phyloP scores from a whole-genome alignment of 768 basidiomycete genomes.

The Podaxis sp. region DNA sequence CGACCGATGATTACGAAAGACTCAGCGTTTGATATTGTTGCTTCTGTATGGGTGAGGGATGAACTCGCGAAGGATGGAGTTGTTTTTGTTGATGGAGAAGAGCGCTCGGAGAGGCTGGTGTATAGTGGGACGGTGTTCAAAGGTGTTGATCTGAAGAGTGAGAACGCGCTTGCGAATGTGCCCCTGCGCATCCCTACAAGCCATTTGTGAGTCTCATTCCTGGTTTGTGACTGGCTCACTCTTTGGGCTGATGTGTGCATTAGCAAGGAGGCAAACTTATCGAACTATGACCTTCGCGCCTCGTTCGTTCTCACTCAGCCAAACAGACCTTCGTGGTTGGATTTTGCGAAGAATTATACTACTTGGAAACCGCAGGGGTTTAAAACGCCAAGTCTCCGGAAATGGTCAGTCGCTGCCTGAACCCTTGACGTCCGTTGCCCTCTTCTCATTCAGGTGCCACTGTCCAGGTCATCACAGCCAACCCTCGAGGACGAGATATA shows the following conservation, averaged over 20 bases:
- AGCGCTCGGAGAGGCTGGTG: conserved; percentile 13
- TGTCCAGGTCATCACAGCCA: background rate
- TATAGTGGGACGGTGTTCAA: conserved; percentile 27
- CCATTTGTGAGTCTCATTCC: conserved; percentile 23
- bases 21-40: conserved; percentile 16
- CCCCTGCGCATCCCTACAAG: conserved; percentile 24
- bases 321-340: conserved; percentile 24
- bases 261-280: conserved; percentile 21
- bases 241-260: background rate
- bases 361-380: conserved; percentile 23
- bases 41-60: conserved; percentile 17
- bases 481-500: conserved; percentile 23
- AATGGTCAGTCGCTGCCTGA: conserved; percentile 26
- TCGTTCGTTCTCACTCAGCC: conserved; percentile 30
- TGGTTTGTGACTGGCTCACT: background rate
- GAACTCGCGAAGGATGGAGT: background rate
- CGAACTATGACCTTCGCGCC: conserved; percentile 30
- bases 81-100: background rate
- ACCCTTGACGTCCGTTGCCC: conserved; percentile 11
- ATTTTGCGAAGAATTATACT: conserved; percentile 24
- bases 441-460: background rate
- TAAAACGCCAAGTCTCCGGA: conserved; percentile 17
- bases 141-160: conserved; percentile 22
- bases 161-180: conserved; percentile 19
- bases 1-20: conserved; percentile 15